Conservation (phyloP, 805 yeast genomes). For the Candida broadrunensis region DNA sequence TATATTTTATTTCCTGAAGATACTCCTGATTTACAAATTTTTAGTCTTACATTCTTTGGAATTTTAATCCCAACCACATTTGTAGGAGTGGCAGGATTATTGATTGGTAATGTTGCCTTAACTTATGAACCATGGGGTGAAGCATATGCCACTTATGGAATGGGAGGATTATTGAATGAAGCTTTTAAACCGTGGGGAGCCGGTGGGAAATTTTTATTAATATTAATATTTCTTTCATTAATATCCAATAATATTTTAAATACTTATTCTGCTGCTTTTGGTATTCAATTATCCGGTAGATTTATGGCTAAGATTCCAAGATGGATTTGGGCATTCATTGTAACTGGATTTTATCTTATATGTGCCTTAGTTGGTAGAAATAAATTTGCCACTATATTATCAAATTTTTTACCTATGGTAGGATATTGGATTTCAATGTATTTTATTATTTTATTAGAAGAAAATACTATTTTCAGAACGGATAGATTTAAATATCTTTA, state of each 20-base stretch:
- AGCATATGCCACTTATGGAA: slow-evolving; percentile 56
- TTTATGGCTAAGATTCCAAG: slow-evolving; percentile 65
- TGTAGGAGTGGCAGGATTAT: slow-evolving; percentile 70
- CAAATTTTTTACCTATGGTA: slow-evolving; percentile 85
- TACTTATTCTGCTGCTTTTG: slow-evolving; percentile 77
- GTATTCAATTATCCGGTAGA: slow-evolving; percentile 62
- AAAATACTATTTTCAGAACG: slow-evolving; percentile 68
- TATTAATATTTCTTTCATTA: slow-evolving; percentile 67
- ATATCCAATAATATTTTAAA: slow-evolving; percentile 81
- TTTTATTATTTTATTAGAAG: slow-evolving; percentile 66
- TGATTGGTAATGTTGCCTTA: slow-evolving; percentile 66
- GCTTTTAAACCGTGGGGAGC: slow-evolving; percentile 75
- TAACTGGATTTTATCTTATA: slow-evolving; percentile 62
- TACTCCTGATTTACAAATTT: slow-evolving; percentile 54
- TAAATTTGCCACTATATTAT: slow-evolving; percentile 67
- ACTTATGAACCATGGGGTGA: slow-evolving; percentile 54
- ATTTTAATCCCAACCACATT: slow-evolving; percentile 69
- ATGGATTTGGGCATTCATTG: slow-evolving; percentile 67
- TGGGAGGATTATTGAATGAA: slow-evolving; percentile 70
- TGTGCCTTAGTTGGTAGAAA: slow-evolving; percentile 75
- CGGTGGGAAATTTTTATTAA: slow-evolving; percentile 72
- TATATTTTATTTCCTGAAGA: slow-evolving; percentile 77
- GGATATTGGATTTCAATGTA: slow-evolving; percentile 91
- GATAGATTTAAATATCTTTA: slow-evolving; percentile 29
- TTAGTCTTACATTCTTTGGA: slow-evolving; percentile 61